Evolutionary conservation across 352 stramenopile genomes (phyloP).

Genomic region (Phytophthora fragariae): DNA sequence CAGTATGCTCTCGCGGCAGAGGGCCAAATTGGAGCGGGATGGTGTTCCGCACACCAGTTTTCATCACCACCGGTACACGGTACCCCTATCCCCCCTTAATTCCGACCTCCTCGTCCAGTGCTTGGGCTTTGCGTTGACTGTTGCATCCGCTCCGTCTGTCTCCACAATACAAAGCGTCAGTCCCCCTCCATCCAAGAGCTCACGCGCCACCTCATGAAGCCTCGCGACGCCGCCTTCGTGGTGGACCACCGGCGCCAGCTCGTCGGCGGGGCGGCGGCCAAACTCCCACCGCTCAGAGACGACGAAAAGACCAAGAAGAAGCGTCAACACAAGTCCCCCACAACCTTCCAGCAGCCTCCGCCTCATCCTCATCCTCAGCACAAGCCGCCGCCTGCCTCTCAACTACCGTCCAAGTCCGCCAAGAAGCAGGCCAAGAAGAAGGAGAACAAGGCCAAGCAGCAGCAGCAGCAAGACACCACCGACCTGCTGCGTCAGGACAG

Average conservation of each 20-base stretch:
- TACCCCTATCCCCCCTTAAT: conserved; percentile 8
- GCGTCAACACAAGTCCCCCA: conserved; percentile 16
- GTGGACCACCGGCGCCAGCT: conserved; percentile 52
- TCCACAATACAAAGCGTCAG: conserved; percentile 38
- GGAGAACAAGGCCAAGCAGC: conserved; percentile 51
- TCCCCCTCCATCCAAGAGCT: neutral
- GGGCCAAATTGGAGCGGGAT: too few relatives aligned
- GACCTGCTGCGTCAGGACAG: conserved; percentile 53
- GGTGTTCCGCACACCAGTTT: neutral
- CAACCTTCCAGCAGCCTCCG: conserved; percentile 9
- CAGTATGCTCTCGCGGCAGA: too few relatives aligned
- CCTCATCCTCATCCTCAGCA: neutral
- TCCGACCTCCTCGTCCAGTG: conserved; percentile 28
- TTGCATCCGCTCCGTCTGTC: conserved; percentile 1
- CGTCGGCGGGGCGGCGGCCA: conserved; percentile 11
- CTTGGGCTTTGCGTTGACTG: neutral
- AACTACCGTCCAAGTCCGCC: neutral
- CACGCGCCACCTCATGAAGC: conserved; percentile 39
- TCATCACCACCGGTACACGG: neutral
- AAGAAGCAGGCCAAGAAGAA: conserved; percentile 46
- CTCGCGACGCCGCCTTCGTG: conserved; percentile 47
- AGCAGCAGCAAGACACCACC: conserved; percentile 19
- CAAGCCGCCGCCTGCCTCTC: neutral
- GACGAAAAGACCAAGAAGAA: conserved; percentile 53
- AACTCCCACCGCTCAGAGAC: conserved; percentile 24